Evolutionary conservation across 1,284 basidiomycete genomes (phyloP), one percentile per base, ranked within the genome.

Genomic region (Vanrija sp.): DNA sequence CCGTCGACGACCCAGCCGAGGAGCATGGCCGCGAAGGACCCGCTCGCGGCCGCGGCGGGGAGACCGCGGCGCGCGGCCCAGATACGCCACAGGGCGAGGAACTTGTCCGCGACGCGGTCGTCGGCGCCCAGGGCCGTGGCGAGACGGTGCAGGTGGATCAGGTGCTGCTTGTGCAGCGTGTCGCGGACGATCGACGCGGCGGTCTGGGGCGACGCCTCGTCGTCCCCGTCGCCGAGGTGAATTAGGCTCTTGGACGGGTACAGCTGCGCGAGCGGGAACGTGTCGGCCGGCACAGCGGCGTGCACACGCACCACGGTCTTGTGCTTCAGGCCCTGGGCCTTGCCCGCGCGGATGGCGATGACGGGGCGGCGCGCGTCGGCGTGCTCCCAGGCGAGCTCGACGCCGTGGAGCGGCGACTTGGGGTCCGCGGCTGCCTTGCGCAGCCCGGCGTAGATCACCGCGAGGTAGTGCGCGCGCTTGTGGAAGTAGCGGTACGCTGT

Each of bases 11-110:
- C 73, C 61, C 87, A 78, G 21, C 83, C 84, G n/a, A 95, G 74
- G 0, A 93, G 65, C 21, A 83, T 83, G 57, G 78, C 76, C 83
- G 89, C 92, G 79, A 83, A 89, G 43, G 81, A 77, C 0, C 87
- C 89, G 39, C 81, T 79, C 1, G 88, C 79, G 61, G 85, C 86
- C 55, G 83, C 69, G 70, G 39, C 75, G 26, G 67, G 58, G 62
- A 90, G 90, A 0, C 91, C 91, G 19, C 93, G 83, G 69, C 94
- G 89, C 52, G 87, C 86, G 1, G 90, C 89, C 95, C 94, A 97
- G 18, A 95, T 83, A 19, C 91, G 83, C 52, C 97, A 83, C 10
- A 97, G 79, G 1, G 87, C 80, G 18, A 91, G 77, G 7, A 90
- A 91, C 57, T 94, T 88, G 43, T 66, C 68, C 15, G 69, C 62